Conservation (phyloP, 2,329 filamentous ascomycete species). For the Claviceps capensis region DNA sequence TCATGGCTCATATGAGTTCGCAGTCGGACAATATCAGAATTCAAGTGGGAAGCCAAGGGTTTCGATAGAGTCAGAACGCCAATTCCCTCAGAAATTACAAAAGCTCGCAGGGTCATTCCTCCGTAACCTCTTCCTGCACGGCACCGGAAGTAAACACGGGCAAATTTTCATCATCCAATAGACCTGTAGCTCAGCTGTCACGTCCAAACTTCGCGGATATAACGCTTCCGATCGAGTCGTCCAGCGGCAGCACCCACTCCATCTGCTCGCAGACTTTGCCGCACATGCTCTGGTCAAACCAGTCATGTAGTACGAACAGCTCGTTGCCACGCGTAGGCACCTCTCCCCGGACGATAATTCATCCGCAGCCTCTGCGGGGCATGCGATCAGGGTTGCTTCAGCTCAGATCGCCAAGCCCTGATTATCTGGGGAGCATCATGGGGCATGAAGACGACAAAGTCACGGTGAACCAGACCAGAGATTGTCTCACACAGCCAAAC, state of each 20-base stretch:
- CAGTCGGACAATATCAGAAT: conserved; percentile 11
- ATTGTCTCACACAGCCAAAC: not conserved
- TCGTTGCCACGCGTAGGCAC: conserved; percentile 1
- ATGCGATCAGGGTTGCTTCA: conserved; percentile 2
- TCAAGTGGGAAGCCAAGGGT: conserved; percentile 15
- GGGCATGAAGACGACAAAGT: conserved; percentile 1
- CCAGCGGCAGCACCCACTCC: conserved; percentile 5
- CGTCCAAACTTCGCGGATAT: not conserved
- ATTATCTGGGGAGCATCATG: conserved; percentile 1
- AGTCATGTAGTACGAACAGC: conserved; percentile 6
- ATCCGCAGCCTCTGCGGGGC: conserved; percentile 14
- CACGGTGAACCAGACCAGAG: not conserved
- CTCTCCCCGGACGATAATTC: conserved; percentile 5
- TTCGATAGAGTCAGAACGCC: conserved; percentile 16
- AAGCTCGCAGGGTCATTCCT: not conserved
- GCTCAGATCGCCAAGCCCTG: not conserved
- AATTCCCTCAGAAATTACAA: conserved; percentile 5
- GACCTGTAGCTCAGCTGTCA: not conserved
- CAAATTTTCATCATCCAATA: not conserved
- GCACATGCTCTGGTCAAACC: conserved; percentile 4
- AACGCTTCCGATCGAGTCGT: not conserved
- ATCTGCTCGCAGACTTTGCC: conserved; percentile 1
- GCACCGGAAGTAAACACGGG: not conserved
- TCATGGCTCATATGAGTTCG: not conserved
- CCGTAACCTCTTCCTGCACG: not conserved